Conservation (phyloP, 2,329 filamentous ascomycete species). For the Trichoderma cornu-damae region DNA sequence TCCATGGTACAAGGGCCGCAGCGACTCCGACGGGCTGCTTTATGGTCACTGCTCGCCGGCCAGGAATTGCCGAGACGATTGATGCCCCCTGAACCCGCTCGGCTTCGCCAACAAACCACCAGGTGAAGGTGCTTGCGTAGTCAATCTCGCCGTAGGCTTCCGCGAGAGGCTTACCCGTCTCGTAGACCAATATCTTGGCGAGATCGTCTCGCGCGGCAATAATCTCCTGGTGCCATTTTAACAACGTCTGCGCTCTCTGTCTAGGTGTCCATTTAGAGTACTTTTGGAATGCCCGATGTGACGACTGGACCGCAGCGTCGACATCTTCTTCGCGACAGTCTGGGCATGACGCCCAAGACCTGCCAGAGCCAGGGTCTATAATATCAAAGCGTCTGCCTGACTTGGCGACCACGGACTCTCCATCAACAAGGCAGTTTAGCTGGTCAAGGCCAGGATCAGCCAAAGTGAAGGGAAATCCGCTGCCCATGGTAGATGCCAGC, state of each 20-base stretch:
- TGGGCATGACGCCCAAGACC: conserved; percentile 47
- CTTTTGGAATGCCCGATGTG: conserved; percentile 34
- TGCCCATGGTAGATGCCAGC: neutral
- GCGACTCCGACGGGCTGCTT: conserved; percentile 46
- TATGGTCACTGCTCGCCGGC: conserved; percentile 62
- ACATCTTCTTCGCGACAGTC: conserved; percentile 41
- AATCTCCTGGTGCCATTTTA: conserved; percentile 36
- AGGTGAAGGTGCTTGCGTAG: conserved; percentile 49
- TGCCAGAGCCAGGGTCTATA: conserved; percentile 48
- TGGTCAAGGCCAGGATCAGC: conserved; percentile 44
- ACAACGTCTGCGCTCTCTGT: conserved; percentile 32
- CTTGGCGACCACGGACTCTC: conserved; percentile 42
- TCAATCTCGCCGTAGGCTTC: conserved; percentile 53
- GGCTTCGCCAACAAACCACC: conserved; percentile 53
- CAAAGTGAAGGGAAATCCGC: conserved; percentile 38
- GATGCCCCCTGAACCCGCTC: conserved; percentile 53
- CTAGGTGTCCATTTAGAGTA: conserved; percentile 37
- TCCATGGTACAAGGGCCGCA: conserved; percentile 43
- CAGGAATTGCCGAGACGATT: conserved; percentile 54
- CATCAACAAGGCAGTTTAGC: conserved; percentile 47
- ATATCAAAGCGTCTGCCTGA: conserved; percentile 48
- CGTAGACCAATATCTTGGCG: conserved; percentile 38
- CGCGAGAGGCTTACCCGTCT: conserved; percentile 53
- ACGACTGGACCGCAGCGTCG: conserved; percentile 34
- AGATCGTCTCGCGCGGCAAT: conserved; percentile 35